phyloP scores from a whole-genome alignment of 2,329 filamentous ascomycete species.

The Didymella keratinophila region DNA sequence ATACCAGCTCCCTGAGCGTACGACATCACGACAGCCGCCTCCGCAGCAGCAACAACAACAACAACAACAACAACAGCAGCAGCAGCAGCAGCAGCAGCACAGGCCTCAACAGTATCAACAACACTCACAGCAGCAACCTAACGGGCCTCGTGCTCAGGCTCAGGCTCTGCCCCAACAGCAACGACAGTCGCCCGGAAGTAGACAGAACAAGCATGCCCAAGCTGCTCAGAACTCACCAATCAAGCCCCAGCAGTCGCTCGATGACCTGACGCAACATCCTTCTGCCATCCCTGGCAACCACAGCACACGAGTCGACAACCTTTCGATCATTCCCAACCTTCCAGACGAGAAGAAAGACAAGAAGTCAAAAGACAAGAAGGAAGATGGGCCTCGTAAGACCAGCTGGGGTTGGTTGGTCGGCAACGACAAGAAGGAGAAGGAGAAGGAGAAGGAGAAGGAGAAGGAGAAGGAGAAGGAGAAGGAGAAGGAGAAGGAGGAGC shows the following conservation, averaged over 20 bases:
- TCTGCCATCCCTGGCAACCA: slow-evolving; percentile 74
- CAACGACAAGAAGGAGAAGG: slow-evolving; percentile 61
- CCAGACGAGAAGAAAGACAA: slow-evolving; percentile 77
- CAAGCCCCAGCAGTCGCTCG: slow-evolving; percentile 60
- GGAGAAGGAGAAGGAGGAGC: slow-evolving; percentile 57
- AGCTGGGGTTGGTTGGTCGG: slow-evolving; percentile 80
- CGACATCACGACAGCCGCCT: slow-evolving; percentile 56
- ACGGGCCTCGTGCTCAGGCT: slow-evolving; percentile 23
- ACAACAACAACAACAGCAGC: slow-evolving; percentile 21
- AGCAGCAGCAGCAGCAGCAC: slow-evolving; percentile 23
- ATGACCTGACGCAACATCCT: slow-evolving; percentile 71
- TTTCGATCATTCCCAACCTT: slow-evolving; percentile 82
- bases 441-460: slow-evolving; percentile 50
- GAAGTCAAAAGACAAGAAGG: slow-evolving; percentile 74
- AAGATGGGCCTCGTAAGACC: slow-evolving; percentile 75
- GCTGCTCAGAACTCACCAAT: slow-evolving; percentile 48
- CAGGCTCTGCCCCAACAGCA: slow-evolving; percentile 32
- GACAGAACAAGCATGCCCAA: slow-evolving; percentile 43
- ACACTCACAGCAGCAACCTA: slow-evolving; percentile 33
- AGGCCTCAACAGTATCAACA: slow-evolving; percentile 49
- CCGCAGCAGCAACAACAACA: slow-evolving; percentile 22
- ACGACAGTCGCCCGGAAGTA: slow-evolving; percentile 31
- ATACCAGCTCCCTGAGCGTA: slow-evolving; percentile 59
- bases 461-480: no score
- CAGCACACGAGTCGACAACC: slow-evolving; percentile 72